These are phyloP conservation scores for Ustilago hordei DNA, from an alignment of 1,284 basidiomycete genomes.

Conservation along the genomic window DNA sequence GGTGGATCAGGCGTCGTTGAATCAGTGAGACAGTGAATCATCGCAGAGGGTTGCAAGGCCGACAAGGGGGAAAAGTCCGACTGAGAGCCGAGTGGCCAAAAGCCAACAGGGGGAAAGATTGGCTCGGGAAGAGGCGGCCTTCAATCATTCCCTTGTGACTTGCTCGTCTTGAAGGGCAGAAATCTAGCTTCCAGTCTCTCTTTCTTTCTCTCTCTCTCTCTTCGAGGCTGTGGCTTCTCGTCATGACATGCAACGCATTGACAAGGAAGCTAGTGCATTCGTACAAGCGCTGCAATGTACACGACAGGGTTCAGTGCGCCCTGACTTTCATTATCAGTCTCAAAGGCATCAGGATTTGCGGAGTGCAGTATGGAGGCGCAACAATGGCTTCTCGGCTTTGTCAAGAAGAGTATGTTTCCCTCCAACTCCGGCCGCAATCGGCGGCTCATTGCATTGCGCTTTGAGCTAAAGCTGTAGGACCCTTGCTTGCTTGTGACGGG, in stretches of 20 bases:
- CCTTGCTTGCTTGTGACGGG: constrained; percentile 1
- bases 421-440: too few species aligned
- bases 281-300: background rate
- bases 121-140: constrained; percentile 7
- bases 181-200: too few species aligned
- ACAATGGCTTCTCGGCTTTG: background rate
- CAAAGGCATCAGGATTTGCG: background rate
- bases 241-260: background rate
- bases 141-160: background rate
- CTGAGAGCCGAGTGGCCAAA: constrained; percentile 1
- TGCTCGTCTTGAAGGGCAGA: too few species aligned
- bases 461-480: background rate
- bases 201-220: background rate
- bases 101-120: background rate
- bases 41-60: background rate
- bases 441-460: background rate
- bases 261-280: background rate
- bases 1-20: background rate
- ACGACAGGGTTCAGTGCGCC: background rate
- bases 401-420: too few species aligned
- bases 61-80: constrained; percentile 3
- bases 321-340: background rate
- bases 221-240: background rate
- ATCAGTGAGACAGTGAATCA: background rate
- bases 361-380: background rate